Evolutionary conservation across 78 protist species (phyloP), one percentile per base, ranked within the genome.

Genomic region (Emiliania huxleyi): DNA sequence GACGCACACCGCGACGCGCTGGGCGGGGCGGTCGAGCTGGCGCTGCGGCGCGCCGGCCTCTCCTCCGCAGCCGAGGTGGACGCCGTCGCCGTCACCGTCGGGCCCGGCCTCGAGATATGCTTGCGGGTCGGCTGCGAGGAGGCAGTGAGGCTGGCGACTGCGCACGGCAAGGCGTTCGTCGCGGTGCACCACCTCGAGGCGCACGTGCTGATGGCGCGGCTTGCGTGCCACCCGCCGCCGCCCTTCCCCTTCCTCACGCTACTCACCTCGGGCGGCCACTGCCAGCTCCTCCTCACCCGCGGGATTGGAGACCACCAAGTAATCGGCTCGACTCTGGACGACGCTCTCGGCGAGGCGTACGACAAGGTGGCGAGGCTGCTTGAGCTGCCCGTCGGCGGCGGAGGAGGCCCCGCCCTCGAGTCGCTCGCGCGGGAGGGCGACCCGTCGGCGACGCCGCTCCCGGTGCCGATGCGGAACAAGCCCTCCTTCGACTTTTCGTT

Each of bases 131-230:
- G 81, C 12, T 37, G 71, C 48, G 43, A 45, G 40, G 40, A 38
- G 90, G 43, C 37, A 25, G 2, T 19, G 49, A 37, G 12, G 87
- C 87, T 79, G 43, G 49, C 49, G 49, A 1, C 0, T 21, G 49
- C 1, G 52, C 49, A 42, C 48, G n/a, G 1, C 87, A 85, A 69
- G 49, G 62, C 92, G 48, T 85, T 87, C 48, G 73, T 87, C 40
- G 81, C 89, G n/a, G 69, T 93, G 23, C 91, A 93, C 84, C 94
- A 93, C 87, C 87, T 93, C 69, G 94, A 93, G 81, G 94, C 92
- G 46, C 94, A 93, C 94, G 52, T 46, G 25, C 92, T 87, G 22
- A n/a, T 83, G 79, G 23, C 94, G 25, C 79, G 90, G 46, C 48
- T 83, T 26, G 69, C 94, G 29, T 6, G 43, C 43, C 37, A 1